These are phyloP conservation scores for Geotrichum restrictum DNA, from an alignment of 1,139 yeast species.

Conservation along the genomic window DNA sequence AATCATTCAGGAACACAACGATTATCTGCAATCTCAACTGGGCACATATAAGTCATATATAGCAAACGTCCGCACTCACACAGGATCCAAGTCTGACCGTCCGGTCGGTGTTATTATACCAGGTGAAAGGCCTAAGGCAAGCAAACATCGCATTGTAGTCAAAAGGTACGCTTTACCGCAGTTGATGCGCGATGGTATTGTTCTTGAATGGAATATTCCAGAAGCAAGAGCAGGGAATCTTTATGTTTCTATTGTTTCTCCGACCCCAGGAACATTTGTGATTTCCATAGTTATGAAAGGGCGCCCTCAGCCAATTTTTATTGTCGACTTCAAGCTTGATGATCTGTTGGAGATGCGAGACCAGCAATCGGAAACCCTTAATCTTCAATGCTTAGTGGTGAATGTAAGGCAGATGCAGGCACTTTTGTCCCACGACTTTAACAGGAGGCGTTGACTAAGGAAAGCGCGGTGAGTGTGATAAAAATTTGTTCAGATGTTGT, in stretches of 20 bases:
- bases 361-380: slow-evolving; percentile 32
- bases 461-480: not conserved
- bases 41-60: slow-evolving; percentile 41
- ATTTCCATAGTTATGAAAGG: slow-evolving; percentile 37
- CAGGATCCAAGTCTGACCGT: slow-evolving; percentile 35
- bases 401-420: slow-evolving; percentile 30
- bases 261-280: slow-evolving; percentile 40
- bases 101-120: slow-evolving; percentile 31
- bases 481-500: not conserved
- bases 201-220: slow-evolving; percentile 35
- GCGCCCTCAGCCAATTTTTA: slow-evolving; percentile 33
- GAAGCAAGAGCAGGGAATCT: slow-evolving; percentile 28
- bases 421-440: slow-evolving; percentile 31
- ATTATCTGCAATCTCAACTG: slow-evolving; percentile 38
- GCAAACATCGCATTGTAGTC: slow-evolving; percentile 31
- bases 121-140: slow-evolving; percentile 26
- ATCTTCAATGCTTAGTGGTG: slow-evolving; percentile 36
- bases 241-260: slow-evolving; percentile 34
- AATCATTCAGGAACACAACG: slow-evolving; percentile 40
- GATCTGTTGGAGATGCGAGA: slow-evolving; percentile 38
- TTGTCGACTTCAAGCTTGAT: slow-evolving; percentile 38
- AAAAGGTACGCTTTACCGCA: slow-evolving; percentile 37
- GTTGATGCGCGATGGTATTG: slow-evolving; percentile 35
- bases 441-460: slow-evolving; percentile 17
- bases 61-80: slow-evolving; percentile 39